phyloP scores from a whole-genome alignment of 441 rosid species.

The Raphanus hybrid region DNA sequence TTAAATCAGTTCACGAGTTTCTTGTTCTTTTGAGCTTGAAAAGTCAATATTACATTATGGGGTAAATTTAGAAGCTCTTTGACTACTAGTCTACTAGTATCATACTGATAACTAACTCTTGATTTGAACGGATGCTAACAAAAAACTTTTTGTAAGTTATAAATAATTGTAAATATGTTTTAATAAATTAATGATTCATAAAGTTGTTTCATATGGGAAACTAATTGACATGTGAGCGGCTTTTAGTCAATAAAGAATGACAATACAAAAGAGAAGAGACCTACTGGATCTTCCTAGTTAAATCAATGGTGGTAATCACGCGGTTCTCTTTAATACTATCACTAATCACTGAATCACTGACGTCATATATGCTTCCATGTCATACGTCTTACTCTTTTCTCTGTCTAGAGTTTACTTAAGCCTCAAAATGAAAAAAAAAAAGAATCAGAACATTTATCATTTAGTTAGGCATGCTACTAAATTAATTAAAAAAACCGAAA shows the following conservation, averaged over 20 bases:
- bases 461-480: slow-evolving; percentile 1
- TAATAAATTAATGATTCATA: not conserved
- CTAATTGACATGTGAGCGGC: slow-evolving; percentile 19
- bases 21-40: slow-evolving; percentile 3
- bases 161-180: not conserved
- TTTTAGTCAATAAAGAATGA: not conserved
- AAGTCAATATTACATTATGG: not conserved
- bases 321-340: slow-evolving; percentile 16
- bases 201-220: slow-evolving; percentile 13
- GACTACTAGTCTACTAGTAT: not conserved
- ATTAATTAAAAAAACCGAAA: no score
- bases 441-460: slow-evolving; percentile 11
- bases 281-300: slow-evolving; percentile 9
- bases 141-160: not conserved
- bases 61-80: not conserved
- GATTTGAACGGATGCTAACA: not conserved
- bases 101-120: not conserved
- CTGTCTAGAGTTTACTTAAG: slow-evolving; percentile 11
- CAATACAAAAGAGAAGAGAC: slow-evolving; percentile 2
- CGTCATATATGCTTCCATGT: not conserved
- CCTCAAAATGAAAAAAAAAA: not conserved
- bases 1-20: slow-evolving; percentile 9
- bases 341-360: slow-evolving; percentile 16
- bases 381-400: slow-evolving; percentile 20
- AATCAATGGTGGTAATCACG: slow-evolving; percentile 8